phyloP scores from a whole-genome alignment of 345 rosid genomes.

The Syzygium oleosum region DNA sequence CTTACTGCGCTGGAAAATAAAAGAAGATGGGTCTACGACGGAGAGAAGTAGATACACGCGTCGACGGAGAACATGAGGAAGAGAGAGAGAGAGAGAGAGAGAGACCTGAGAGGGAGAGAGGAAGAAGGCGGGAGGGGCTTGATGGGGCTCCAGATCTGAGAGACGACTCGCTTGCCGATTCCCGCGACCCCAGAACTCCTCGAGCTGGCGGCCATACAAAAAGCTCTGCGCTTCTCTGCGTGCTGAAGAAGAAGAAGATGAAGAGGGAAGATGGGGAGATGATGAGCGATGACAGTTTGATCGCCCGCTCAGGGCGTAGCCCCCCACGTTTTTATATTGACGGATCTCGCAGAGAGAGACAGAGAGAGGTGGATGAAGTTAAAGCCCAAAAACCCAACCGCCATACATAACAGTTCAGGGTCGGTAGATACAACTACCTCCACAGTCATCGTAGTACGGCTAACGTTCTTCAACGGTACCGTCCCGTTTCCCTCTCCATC shows the following conservation, averaged over 20 bases:
- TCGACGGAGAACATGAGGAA: not conserved
- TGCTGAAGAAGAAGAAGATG: not conserved
- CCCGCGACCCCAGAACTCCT: slow-evolving; percentile 16
- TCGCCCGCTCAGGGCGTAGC: not conserved
- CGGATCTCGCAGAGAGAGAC: not conserved
- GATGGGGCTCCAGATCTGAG: slow-evolving; percentile 22
- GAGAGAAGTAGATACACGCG: no score
- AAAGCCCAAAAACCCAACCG: not conserved
- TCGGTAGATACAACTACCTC: not conserved
- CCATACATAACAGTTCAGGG: not conserved
- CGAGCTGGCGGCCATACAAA: slow-evolving; percentile 30
- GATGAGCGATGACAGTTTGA: not conserved
- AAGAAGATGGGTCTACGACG: not conserved
- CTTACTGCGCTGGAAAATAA: not conserved
- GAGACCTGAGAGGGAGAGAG: not conserved
- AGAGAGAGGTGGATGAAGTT: not conserved
- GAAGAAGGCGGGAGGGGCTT: not conserved
- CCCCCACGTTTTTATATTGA: not conserved
- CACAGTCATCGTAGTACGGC: not conserved
- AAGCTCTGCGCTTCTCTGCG: no score
- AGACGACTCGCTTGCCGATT: slow-evolving; percentile 22
- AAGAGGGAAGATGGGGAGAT: not conserved
- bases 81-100: not conserved
- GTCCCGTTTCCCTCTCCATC: not conserved
- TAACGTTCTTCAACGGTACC: not conserved